Base-by-base conservation (phyloP, 2,329 filamentous ascomycete species). In the Diaporthe sp. region DNA sequence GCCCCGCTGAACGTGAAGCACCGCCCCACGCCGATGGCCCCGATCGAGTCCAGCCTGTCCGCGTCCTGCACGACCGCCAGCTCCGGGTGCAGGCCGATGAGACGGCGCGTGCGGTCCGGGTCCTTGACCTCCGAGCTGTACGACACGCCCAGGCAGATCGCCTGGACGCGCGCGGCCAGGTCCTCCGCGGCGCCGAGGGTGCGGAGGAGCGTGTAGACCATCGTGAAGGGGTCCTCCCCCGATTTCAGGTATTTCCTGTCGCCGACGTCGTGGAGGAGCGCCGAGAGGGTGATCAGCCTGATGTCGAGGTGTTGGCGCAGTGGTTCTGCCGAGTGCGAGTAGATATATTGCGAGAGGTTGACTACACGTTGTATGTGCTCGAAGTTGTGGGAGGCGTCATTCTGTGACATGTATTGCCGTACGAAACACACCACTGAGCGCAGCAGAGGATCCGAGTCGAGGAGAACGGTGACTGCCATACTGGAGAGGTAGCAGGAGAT, bases 361-460 rank as follows among this genome's bases (percentile, higher is more conserved):
- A 95, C 86, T 31, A 98, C 95, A 72, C 96, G 93, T 77, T 92
- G 87, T 80, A 98, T 94, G 83, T 98, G 96, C 74, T 91, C 87
- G 87, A 94, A 97, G 86, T 98, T 95, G 86, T 98, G 96, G 2
- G 95, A 98, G 70, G 92, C 92, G 85, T 98, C 96, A 84, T 95
- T 95, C 77, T 90, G 88, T 61, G 90, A 87, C 93, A 96, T 96
- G 87, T 94, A 95, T 57, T 88, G 86, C 80, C 91, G 86, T 72
- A 95, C 92, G 82, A 93, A 94, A 61, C 85, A 84, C 25, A 90
- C 91, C 76, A 93, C 90, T 68, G 87, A 81, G 44, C 86, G 84
- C 81, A 91, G 85, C 78, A 94, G 86, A 74, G 88, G 83, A 59
- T 85, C 83, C 75, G 86, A 82, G 74, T 83, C 80, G 73, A 82